Evolutionary conservation across 2,329 filamentous ascomycete species (phyloP).

Genomic region (Fusarium chlamydosporum): DNA sequence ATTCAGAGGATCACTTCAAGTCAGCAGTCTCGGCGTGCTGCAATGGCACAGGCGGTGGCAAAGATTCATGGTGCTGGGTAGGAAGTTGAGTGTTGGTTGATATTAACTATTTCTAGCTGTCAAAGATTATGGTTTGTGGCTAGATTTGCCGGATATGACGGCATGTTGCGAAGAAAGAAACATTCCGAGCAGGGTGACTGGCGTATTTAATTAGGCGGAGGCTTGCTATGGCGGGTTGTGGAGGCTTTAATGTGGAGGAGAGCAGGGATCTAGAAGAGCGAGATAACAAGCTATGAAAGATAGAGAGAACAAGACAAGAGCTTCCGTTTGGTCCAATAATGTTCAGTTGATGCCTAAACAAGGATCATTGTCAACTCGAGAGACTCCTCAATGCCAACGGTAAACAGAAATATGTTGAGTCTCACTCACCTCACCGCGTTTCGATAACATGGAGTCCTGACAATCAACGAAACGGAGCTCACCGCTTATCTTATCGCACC

Average conservation of each 20-base stretch:
- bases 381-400: neutral
- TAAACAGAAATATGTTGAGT: conserved; percentile 17
- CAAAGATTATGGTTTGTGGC: conserved; percentile 22
- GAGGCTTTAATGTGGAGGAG: conserved; percentile 2
- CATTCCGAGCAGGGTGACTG: conserved; percentile 34
- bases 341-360: conserved; percentile 28
- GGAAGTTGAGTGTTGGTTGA: neutral
- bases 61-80: conserved; percentile 11
- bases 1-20: conserved; percentile 11
- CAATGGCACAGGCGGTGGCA: conserved; percentile 1
- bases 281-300: conserved; percentile 23
- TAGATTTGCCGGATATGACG: conserved; percentile 47
- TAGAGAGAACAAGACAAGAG: conserved; percentile 13
- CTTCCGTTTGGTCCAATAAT: conserved; percentile 5
- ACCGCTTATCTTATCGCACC: conserved; percentile 52
- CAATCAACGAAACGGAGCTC: conserved; percentile 46
- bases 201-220: conserved; percentile 21
- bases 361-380: neutral
- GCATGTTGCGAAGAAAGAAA: conserved; percentile 34
- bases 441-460: conserved; percentile 15
- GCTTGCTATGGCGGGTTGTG: conserved; percentile 11
- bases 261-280: conserved; percentile 16
- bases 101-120: conserved; percentile 23
- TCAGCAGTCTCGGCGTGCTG: neutral
- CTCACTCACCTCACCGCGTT: conserved; percentile 39